phyloP scores from a whole-genome alignment of 192 early-diverging fungal genomes.

The Lunasporangiospora selenospora region DNA sequence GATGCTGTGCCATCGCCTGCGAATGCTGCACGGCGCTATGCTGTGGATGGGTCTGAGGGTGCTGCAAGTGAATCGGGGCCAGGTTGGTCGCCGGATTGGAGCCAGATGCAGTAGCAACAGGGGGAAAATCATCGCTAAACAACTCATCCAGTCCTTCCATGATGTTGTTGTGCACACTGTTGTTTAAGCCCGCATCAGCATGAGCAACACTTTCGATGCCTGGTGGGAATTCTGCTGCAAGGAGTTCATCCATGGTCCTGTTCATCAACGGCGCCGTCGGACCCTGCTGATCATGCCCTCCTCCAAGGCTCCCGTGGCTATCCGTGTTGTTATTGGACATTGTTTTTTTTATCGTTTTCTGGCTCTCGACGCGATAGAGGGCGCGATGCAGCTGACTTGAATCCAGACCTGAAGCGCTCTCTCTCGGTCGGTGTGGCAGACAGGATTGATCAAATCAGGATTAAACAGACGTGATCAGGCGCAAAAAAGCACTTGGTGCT shows the following conservation, averaged over 20 bases:
- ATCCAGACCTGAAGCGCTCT: too few relatives aligned
- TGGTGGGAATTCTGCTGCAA: slow-evolving; percentile 29
- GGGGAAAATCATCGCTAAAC: slow-evolving; percentile 26
- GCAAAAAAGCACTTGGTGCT: too few relatives aligned
- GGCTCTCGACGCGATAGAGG: too few relatives aligned
- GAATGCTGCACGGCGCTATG: background rate
- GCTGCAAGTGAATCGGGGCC: background rate
- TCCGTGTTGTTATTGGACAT: too few relatives aligned
- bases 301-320: too few relatives aligned
- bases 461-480: too few relatives aligned
- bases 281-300: background rate
- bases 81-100: too few relatives aligned
- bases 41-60: background rate
- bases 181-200: too few relatives aligned
- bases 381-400: too few relatives aligned
- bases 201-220: slow-evolving; percentile 13
- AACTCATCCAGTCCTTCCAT: slow-evolving; percentile 39
- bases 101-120: background rate
- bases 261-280: slow-evolving; percentile 21
- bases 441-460: too few relatives aligned
- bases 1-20: background rate
- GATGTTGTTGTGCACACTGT: slow-evolving; percentile 19
- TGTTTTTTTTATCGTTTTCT: too few relatives aligned
- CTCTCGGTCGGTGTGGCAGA: too few relatives aligned
- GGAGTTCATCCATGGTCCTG: slow-evolving; percentile 23